Evolutionary conservation across 805 yeast genomes (phyloP).

Genomic region (Candida quercuum): DNA sequence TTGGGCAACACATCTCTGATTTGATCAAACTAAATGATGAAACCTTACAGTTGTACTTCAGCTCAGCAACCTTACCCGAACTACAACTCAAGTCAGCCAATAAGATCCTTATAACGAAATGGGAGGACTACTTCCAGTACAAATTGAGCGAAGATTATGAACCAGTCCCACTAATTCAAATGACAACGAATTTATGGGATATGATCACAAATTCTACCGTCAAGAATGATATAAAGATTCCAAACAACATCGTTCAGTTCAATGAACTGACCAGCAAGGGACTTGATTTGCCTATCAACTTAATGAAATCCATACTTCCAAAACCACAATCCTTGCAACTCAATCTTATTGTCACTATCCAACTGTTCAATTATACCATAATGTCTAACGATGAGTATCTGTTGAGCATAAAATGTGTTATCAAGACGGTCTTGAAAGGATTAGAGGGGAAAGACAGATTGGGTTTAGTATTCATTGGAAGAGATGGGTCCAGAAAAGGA

Average conservation of each 20-base stretch:
- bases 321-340: constrained; percentile 34
- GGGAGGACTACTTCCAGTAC: constrained; percentile 29
- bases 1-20: constrained; percentile 31
- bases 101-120: constrained; percentile 32
- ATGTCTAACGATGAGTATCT: constrained; percentile 27
- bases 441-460: constrained; percentile 35
- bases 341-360: constrained; percentile 37
- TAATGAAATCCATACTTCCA: constrained; percentile 34
- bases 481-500: constrained; percentile 32
- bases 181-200: constrained; percentile 48
- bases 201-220: constrained; percentile 25
- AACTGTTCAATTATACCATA: constrained; percentile 29
- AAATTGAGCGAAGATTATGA: constrained; percentile 6
- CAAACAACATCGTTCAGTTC: constrained; percentile 33
- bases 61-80: constrained; percentile 40
- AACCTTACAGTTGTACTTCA: constrained; percentile 31
- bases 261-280: constrained; percentile 32
- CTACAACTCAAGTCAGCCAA: constrained; percentile 29
- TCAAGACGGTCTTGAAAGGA: constrained; percentile 24
- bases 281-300: constrained; percentile 35
- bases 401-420: constrained; percentile 16
- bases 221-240: constrained; percentile 26
- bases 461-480: constrained; percentile 44
- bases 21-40: constrained; percentile 21
- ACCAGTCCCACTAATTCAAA: constrained; percentile 34